Evolutionary conservation across 495 filamentous ascomycete genomes (phyloP).

Genomic region (Xylaria telfairii): DNA sequence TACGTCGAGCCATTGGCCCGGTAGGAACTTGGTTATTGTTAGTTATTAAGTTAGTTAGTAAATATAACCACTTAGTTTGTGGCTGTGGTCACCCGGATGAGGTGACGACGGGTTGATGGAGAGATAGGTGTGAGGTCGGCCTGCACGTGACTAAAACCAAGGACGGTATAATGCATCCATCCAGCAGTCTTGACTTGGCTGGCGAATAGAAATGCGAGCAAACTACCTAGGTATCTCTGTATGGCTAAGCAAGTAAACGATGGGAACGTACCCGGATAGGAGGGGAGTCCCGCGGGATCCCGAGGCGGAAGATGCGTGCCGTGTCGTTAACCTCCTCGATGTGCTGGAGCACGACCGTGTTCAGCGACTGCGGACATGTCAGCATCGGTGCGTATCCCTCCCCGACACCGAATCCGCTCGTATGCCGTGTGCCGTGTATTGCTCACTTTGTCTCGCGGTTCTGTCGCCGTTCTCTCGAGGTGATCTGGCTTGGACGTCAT

Average conservation of each 20-base stretch:
- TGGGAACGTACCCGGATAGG: slow-evolving; percentile 35
- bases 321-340: slow-evolving; percentile 43
- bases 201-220: neutral
- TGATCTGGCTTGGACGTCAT: slow-evolving; percentile 40
- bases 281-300: slow-evolving; percentile 30
- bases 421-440: neutral
- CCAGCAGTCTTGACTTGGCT: neutral
- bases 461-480: slow-evolving; percentile 71
- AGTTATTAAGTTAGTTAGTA: neutral
- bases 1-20: slow-evolving; percentile 93
- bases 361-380: slow-evolving; percentile 40
- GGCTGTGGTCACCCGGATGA: neutral
- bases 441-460: slow-evolving; percentile 66
- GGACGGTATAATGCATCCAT: neutral
- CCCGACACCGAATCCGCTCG: neutral
- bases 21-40: slow-evolving; percentile 63
- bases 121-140: neutral
- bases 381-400: neutral
- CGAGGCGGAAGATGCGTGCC: slow-evolving; percentile 49
- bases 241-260: neutral
- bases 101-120: neutral
- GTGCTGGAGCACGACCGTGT: slow-evolving; percentile 43
- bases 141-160: too few species aligned
- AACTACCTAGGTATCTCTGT: neutral
- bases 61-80: too few species aligned